Percentiles rank a stretch among this genome's conserved stretches.
Conservation (phyloP, 768 basidiomycete species). For the Stropharia rugosoannulata region DNA sequence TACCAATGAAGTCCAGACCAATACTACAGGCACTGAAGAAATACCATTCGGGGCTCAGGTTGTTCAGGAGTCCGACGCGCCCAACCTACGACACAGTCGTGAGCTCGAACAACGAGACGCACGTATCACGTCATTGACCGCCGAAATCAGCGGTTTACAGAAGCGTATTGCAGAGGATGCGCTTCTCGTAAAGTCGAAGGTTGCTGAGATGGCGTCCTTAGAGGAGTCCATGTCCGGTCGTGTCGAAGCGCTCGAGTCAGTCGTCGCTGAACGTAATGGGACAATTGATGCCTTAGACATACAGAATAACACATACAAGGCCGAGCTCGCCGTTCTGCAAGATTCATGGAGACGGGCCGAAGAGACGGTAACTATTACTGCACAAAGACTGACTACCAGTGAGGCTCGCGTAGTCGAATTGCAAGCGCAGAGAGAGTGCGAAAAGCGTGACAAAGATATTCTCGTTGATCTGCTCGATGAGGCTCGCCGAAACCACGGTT, state of each 20-base stretch:
- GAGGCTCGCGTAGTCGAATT: conserved; percentile 3
- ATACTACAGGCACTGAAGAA: not conserved
- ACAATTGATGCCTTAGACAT: conserved; percentile 4
- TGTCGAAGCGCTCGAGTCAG: not conserved
- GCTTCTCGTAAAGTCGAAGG: not conserved
- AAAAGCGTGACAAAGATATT: not conserved
- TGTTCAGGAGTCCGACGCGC: not conserved
- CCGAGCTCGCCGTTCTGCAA: conserved; percentile 11
- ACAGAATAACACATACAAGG: conserved; percentile 5
- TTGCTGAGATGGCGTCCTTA: not conserved
- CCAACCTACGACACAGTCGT: not conserved
- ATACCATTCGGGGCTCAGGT: not conserved
- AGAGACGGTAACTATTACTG: conserved; percentile 8
- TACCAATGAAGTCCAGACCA: not conserved
- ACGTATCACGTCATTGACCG: conserved; percentile 3
- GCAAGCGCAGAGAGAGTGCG: not conserved
- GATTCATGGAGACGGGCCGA: conserved; percentile 12
- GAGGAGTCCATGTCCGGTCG: conserved; percentile 2
- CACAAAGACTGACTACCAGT: conserved; percentile 1
- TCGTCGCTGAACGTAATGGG: conserved; percentile 6
- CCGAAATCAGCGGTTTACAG: conserved; percentile 8
- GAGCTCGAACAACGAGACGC: not conserved
- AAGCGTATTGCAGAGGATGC: not conserved
- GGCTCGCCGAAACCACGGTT: not conserved
- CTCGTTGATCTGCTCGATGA: conserved; percentile 5